Conservation (phyloP, 208 protist genomes). For the Kentomonas sorsogonicus region DNA sequence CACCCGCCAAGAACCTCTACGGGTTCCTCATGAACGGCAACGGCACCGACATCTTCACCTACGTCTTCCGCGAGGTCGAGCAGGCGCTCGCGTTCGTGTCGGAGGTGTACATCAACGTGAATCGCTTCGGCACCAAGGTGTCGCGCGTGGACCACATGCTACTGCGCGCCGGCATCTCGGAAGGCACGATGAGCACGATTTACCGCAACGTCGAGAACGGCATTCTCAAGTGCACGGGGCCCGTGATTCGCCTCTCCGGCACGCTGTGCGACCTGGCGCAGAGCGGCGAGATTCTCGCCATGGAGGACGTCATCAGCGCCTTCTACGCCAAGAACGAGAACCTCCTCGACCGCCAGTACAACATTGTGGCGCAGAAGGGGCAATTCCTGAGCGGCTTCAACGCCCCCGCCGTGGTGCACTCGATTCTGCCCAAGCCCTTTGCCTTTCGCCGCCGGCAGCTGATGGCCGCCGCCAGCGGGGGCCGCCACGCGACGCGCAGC, state of each 20-base stretch:
- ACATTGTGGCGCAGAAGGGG: conserved; percentile 55
- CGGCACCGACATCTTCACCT: conserved; percentile 68
- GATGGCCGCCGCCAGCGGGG: conserved; percentile 14
- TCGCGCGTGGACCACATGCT: conserved; percentile 44
- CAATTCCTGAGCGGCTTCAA: conserved; percentile 40
- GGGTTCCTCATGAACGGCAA: conserved; percentile 84
- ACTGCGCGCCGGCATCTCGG: conserved; percentile 59
- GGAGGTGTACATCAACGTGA: conserved; percentile 67
- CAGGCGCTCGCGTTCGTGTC: conserved; percentile 70
- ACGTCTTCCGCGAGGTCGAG: conserved; percentile 76
- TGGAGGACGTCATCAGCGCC: conserved; percentile 58
- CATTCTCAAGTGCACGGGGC: conserved; percentile 61
- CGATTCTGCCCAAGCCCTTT: conserved; percentile 65
- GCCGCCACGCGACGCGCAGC: conserved; percentile 18
- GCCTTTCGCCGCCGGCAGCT: conserved; percentile 57
- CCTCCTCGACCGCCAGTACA: conserved; percentile 68
- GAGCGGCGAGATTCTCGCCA: conserved; percentile 69
- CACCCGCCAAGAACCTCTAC: conserved; percentile 47
- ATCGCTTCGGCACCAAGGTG: conserved; percentile 66
- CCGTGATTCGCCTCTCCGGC: conserved; percentile 60
- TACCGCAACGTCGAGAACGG: conserved; percentile 49
- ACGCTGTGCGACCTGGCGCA: conserved; percentile 62
- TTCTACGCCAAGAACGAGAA: conserved; percentile 71
- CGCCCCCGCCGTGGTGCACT: conserved; percentile 62
- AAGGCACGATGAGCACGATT: conserved; percentile 55